phyloP scores from a whole-genome alignment of 768 basidiomycete species.

The Fistulinella prunicolor region DNA sequence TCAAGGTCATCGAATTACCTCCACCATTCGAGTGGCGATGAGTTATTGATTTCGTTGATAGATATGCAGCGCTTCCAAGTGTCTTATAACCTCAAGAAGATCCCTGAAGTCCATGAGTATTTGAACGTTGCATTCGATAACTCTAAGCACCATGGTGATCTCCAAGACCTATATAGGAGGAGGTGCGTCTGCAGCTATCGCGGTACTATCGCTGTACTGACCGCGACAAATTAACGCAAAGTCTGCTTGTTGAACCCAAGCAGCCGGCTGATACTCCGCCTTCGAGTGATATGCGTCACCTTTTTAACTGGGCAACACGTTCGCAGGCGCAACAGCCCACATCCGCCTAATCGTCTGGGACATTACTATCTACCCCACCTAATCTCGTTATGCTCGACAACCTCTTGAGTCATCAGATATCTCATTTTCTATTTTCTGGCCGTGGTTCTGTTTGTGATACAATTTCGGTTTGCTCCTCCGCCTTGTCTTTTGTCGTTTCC shows the following conservation, averaged over 20 bases:
- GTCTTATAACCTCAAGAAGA: constrained; percentile 80
- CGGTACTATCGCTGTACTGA: not conserved
- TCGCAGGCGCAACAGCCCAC: constrained; percentile 43
- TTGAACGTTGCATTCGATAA: constrained; percentile 72
- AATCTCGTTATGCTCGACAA: constrained; percentile 3
- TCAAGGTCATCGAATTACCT: constrained; percentile 49
- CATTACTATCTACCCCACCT: constrained; percentile 16
- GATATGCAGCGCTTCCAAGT: constrained; percentile 94
- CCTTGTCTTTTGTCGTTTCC: constrained; percentile 17
- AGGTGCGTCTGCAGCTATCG: constrained; percentile 47
- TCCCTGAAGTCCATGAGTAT: constrained; percentile 86
- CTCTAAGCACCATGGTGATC: constrained; percentile 72
- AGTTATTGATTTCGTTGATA: constrained; percentile 23
- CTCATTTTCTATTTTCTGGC: constrained; percentile 15
- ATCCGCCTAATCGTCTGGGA: constrained; percentile 28
- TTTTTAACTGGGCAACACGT: constrained; percentile 77
- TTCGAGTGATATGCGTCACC: constrained; percentile 66
- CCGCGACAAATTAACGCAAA: constrained; percentile 26
- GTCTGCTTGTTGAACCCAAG: constrained; percentile 80
- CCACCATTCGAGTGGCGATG: not conserved
- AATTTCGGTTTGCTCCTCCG: constrained; percentile 22
- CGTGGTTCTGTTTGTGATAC: constrained; percentile 29
- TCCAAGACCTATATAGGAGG: constrained; percentile 82
- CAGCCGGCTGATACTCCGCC: constrained; percentile 71
- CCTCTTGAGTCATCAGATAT: constrained; percentile 10